phyloP scores from a whole-genome alignment of 2,329 filamentous ascomycete genomes.

The Chaetomiaceae sp. region DNA sequence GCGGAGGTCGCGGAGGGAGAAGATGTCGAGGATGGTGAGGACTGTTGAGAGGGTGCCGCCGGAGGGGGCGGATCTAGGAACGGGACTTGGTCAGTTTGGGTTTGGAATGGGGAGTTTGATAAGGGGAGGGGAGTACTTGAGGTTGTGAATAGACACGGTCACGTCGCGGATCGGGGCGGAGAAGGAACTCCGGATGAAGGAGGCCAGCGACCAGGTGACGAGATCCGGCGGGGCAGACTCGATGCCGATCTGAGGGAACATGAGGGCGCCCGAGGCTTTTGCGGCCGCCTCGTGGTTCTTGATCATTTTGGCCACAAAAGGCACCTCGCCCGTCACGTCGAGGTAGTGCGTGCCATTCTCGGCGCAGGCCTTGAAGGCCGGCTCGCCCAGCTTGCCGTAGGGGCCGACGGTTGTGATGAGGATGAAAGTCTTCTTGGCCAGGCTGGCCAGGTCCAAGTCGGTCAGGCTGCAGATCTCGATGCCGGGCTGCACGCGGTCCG shows the following conservation, averaged over 20 bases:
- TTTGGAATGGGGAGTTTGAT: neutral
- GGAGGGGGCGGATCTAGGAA: conserved; percentile 46
- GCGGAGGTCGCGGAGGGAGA: conserved; percentile 44
- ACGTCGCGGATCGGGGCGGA: conserved; percentile 48
- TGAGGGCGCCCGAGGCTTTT: conserved; percentile 50
- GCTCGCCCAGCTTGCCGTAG: conserved; percentile 53
- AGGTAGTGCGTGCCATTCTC: conserved; percentile 61
- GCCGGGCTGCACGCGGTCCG: conserved; percentile 66
- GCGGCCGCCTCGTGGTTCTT: conserved; percentile 53
- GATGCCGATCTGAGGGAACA: conserved; percentile 59
- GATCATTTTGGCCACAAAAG: conserved; percentile 57
- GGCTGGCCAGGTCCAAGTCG: conserved; percentile 40
- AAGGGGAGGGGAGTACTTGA: conserved; percentile 31
- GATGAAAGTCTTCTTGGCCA: conserved; percentile 54
- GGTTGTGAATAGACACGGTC: conserved; percentile 44
- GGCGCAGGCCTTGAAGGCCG: conserved; percentile 57
- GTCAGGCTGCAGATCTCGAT: conserved; percentile 51
- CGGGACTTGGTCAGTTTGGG: neutral
- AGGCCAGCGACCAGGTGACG: conserved; percentile 50
- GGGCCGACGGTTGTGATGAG: conserved; percentile 58
- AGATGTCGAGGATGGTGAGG: conserved; percentile 54
- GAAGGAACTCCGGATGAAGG: conserved; percentile 46
- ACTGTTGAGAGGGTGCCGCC: conserved; percentile 67
- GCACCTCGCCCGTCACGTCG: conserved; percentile 58
- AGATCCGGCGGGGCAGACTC: conserved; percentile 61